Base-by-base conservation (phyloP, 2,329 filamentous ascomycete genomes). In the Ascochyta lentis region DNA sequence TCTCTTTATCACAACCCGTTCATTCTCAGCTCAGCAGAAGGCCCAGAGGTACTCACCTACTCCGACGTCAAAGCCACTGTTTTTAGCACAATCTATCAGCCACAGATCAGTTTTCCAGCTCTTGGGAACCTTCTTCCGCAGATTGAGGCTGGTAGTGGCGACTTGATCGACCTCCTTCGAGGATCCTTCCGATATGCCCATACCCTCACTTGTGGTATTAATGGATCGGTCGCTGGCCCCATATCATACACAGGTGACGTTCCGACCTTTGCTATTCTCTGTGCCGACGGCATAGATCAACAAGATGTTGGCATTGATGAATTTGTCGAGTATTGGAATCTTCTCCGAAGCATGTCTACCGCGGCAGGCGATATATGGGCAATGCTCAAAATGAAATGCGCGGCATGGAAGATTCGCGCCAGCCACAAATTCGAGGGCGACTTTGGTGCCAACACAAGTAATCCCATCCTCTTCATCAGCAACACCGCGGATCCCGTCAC, bases 401-500 rank as follows among this genome's bases (percentile, higher is more conserved):
- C 73, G 3, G 65, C 67, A 15, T 80, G 77, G 73, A 60, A 59
- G 12, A 69, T 78, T 42, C 64, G 69, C 2, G 67, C 79, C 1
- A 56, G 59, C 9, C 67, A 74, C 56, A 68, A 66, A 39, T 79
- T 76, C 54, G 59, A 57, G 22, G 66, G 58, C 10, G 52, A 58
- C 0, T 69, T 65, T 52, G 66, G 68, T 7, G 72, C 62, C 56
- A 74, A 78, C 24, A 84, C 81, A 6, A 75, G 78, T 6, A 79
- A 83, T 59, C 85, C 85, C 0, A 74, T 88, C 29, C 76, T 88
- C 6, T 83, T 86, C 65, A 72, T 86, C 12, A 81, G 80, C 33
- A 86, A 84, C 63, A 82, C 80, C 0, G 77, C 82, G 13, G 85
- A 88, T 53, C 86, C 86, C 0, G 83, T 88, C 0, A 87, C 84